Conservation (phyloP, 805 yeast species). For the Wickerhamomyces subpelliculosus region DNA sequence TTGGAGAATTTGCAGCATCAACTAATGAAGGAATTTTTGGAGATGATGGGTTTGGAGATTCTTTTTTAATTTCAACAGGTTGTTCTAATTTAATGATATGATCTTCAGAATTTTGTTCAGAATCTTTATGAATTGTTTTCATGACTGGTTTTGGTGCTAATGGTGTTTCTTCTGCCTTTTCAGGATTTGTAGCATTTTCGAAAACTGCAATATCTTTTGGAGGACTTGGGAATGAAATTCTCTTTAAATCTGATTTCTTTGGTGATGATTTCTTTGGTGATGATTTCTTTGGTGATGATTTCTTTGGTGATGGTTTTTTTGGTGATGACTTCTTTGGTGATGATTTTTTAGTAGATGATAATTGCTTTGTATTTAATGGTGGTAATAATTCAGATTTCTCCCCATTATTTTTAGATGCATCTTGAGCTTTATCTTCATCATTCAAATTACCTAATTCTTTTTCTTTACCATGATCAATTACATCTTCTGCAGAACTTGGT, state of each 20-base stretch:
- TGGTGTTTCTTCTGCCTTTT: no score
- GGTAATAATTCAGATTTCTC: slow-evolving; percentile 3
- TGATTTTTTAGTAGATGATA: background rate
- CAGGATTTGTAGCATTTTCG: no score
- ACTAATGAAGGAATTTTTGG: no score
- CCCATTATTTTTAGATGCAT: background rate
- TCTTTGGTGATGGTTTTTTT: background rate
- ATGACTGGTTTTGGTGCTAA: no score
- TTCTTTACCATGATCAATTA: slow-evolving; percentile 12
- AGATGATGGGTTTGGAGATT: no score
- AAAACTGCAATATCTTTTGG: slow-evolving; percentile 14
- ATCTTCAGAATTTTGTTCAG: no score
- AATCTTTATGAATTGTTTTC: no score
- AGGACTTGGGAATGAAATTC: slow-evolving; percentile 17
- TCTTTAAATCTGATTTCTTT: slow-evolving; percentile 10
- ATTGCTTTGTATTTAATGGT: slow-evolving; percentile 1
- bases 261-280: background rate
- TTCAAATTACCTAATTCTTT: slow-evolving; percentile 11
- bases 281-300: slow-evolving; percentile 4
- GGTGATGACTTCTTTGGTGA: slow-evolving; percentile 1
- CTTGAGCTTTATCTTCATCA: slow-evolving; percentile 5
- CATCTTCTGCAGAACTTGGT: slow-evolving; percentile 13
- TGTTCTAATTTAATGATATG: no score
- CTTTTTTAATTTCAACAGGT: no score
- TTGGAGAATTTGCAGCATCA: background rate